These are phyloP conservation scores for Mycena citricolor DNA, from an alignment of 1,284 basidiomycete species.

Conservation along the genomic window DNA sequence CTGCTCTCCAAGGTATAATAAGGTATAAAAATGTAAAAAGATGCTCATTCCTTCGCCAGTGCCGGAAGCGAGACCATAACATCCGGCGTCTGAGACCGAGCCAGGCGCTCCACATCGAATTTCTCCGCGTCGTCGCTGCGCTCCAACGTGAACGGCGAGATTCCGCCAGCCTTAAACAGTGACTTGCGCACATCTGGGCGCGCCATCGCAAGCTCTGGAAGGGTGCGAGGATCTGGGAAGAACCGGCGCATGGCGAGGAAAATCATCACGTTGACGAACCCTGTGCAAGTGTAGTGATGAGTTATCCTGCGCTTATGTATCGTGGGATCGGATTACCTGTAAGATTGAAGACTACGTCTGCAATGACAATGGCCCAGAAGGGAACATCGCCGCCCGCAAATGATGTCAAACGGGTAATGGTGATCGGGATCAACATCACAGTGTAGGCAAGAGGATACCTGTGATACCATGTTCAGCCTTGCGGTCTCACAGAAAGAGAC, in stretches of 20 bases:
- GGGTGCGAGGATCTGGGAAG: slow-evolving; percentile 21
- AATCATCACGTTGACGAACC: slow-evolving; percentile 25
- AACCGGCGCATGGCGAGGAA: slow-evolving; percentile 18
- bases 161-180: slow-evolving; percentile 9
- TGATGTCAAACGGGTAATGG: slow-evolving; percentile 32
- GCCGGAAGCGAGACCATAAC: too few species aligned
- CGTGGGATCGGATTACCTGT: slow-evolving; percentile 28
- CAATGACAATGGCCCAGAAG: slow-evolving; percentile 30
- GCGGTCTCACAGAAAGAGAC: neutral
- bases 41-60: too few species aligned
- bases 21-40: too few species aligned
- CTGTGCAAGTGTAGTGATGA: slow-evolving; percentile 8
- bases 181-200: slow-evolving; percentile 15
- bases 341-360: slow-evolving; percentile 36
- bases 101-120: slow-evolving; percentile 10
- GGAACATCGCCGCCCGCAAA: slow-evolving; percentile 33
- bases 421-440: slow-evolving; percentile 35
- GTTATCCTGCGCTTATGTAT: neutral
- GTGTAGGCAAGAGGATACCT: slow-evolving; percentile 34
- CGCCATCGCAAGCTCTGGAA: slow-evolving; percentile 23
- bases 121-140: slow-evolving; percentile 13
- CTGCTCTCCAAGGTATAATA: too few species aligned
- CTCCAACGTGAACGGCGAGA: slow-evolving; percentile 20
- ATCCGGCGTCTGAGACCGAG: slow-evolving; percentile 1
- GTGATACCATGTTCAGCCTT: neutral